Evolutionary conservation across 2,329 filamentous ascomycete genomes (phyloP), one percentile per base, ranked within the genome.

Genomic region (Helotiales sp.): DNA sequence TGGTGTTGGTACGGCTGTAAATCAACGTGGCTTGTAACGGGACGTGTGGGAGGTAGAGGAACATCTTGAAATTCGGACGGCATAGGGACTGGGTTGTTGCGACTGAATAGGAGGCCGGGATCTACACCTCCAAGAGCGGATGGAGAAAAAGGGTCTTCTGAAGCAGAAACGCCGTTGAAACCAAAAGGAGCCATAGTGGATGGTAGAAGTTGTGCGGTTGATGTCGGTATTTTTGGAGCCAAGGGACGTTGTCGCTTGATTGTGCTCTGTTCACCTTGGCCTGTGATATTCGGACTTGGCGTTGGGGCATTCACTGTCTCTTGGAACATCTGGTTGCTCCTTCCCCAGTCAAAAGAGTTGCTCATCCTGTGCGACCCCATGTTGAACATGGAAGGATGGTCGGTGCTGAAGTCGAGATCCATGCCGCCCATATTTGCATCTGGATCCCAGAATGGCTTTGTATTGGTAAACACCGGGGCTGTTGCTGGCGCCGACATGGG

Each of bases 401-500:
- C 77, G 20, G 80, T 77, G 55, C 80, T 78, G 67, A 89, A 89
- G 72, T 89, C 87, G 62, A 90, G 78, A 65, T 89, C 86, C 85
- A 90, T 88, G 26, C 79, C 82, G 47, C 75, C 77, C 82, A 89
- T 85, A 67, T 77, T 77, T 26, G 78, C 74, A 61, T 84, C 82
- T 3, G 82, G 79, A 67, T 88, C 86, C 88, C 87, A 90, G 69
- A 88, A 89, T 43, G 76, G 71, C 58, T 80, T 79, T 11, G 79
- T 76, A 61, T 81, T 79, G 7, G 75, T 75, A 70, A 82, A 85
- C 2, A 80, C 77, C 0, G 84, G 80, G 3, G 81, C 81, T 2
- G 82, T 81, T 34, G 82, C 82, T 22, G 86, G 84, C 2, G 85
- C 86, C n/a, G 87, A 86, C 77, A 89, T 80, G 30, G 87, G 85